A percentile compares a stretch with the other conserved stretches of the same genome.
Evolutionary conservation across 2,329 filamentous ascomycete genomes (phyloP).

Genomic region (Whalleya microplaca): DNA sequence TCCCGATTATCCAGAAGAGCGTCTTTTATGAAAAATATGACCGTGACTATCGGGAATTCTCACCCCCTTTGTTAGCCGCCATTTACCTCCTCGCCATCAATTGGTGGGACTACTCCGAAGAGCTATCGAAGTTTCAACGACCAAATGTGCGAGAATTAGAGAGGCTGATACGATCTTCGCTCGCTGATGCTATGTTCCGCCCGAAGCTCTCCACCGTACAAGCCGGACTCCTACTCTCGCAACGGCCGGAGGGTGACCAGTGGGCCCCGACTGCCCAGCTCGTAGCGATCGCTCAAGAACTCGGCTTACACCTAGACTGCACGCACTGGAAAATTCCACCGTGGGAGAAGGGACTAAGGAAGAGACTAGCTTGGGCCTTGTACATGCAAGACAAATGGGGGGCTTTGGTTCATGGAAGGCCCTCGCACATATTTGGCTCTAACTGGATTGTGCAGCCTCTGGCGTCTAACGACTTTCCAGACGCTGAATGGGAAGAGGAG

Average conservation of each 20-base stretch:
- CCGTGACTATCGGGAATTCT: constrained; percentile 72
- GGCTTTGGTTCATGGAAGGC: constrained; percentile 72
- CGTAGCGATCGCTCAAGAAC: constrained; percentile 83
- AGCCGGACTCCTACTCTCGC: constrained; percentile 74
- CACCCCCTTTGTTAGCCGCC: constrained; percentile 75
- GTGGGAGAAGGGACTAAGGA: constrained; percentile 85
- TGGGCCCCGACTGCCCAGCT: constrained; percentile 87
- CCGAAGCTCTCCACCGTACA: constrained; percentile 83
- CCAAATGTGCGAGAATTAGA: constrained; percentile 78
- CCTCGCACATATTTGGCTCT: constrained; percentile 61
- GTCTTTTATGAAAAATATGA: constrained; percentile 81
- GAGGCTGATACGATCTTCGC: constrained; percentile 70
- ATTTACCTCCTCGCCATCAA: constrained; percentile 86
- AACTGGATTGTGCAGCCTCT: constrained; percentile 71
- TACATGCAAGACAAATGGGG: constrained; percentile 95
- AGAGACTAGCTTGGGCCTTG: constrained; percentile 85
- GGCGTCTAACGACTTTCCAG: constrained; percentile 61
- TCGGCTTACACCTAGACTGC: constrained; percentile 88
- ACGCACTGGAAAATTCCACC: constrained; percentile 82
- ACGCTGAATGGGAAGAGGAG: constrained; percentile 67
- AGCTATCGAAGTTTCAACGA: constrained; percentile 64
- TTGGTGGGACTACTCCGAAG: constrained; percentile 80
- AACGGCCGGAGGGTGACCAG: constrained; percentile 76
- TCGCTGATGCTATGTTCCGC: constrained; percentile 77
- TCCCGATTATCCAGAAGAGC: constrained; percentile 81